Base-by-base conservation (phyloP, 768 basidiomycete genomes). In the Pulveroboletus sp. region DNA sequence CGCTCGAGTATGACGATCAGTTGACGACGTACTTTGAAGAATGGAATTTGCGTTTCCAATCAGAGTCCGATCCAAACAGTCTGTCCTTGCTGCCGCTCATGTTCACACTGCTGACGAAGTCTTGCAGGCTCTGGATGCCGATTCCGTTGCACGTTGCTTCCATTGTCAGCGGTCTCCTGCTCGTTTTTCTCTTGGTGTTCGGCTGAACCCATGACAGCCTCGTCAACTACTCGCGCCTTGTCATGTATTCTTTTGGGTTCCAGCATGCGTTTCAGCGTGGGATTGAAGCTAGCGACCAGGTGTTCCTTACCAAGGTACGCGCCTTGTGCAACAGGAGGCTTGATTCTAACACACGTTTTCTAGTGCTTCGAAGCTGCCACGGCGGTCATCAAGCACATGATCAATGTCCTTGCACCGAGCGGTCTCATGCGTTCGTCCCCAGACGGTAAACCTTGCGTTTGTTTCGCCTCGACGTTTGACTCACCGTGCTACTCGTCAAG, bases 241-340 rank as follows among this genome's bases (percentile, higher is more conserved):
- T 91, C 42, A 88, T 90, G 86, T 89, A 80, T 60, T 90, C 89
- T 0, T 90, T 91, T 58, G 88, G 86, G 5, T 90, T 90, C 69
- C 88, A 91, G 55, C 84, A 89, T 57, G 87, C 87, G 2, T 89
- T 80, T 65, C 79, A 83, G 55, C 78, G 84, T 8, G 85, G 86
- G 1, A 76, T 87, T 24, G 74, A 81, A 53, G 66, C 73, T 1
- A 76, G 75, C 2, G 86, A 89, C 63, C 67, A 80, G 16, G 60
- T 88, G 19, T 85, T 86, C 64, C 82, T 89, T 53, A 77, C 73
- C 47, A 85, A 82, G 75, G 88, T 84, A 17, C 47, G 2, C 45
- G 2, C 14, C 40, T 47, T 7, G 12, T 34, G 47, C 38, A 10
- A 7, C 26, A 17, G 12, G 20, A n/a, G 31, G n/a, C 9, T 11